Conservation (phyloP, 2,329 filamentous ascomycete species). For the Aurifilum marmelostoma region DNA sequence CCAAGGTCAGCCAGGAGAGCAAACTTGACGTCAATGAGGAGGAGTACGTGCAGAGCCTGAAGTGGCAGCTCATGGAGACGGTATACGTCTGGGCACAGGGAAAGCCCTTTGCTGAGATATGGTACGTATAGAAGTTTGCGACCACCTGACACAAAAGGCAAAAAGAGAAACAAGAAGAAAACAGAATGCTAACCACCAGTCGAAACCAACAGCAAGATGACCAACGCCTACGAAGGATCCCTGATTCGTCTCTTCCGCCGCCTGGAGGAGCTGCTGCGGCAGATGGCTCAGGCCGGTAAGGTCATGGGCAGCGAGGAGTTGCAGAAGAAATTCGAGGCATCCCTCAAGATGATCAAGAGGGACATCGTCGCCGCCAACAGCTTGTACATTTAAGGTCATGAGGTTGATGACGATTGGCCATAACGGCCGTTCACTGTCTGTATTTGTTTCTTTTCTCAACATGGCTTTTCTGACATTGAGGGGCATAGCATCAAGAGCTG, state of each 20-base stretch:
- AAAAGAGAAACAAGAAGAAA: background rate
- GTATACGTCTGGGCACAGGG: constrained; percentile 91
- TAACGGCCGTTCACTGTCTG: background rate
- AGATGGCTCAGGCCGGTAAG: constrained; percentile 94
- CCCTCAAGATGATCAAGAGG: constrained; percentile 81
- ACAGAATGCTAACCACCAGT: constrained; percentile 21
- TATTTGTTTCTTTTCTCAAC: no score
- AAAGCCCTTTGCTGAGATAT: constrained; percentile 88
- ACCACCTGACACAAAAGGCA: background rate
- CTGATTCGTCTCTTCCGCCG: constrained; percentile 95
- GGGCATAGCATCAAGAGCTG: background rate
- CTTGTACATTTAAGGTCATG: constrained; percentile 74
- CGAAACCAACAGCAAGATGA: constrained; percentile 80
- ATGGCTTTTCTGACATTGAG: background rate
- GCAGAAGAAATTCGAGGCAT: constrained; percentile 86
- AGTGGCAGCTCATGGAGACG: constrained; percentile 96
- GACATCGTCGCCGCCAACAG: constrained; percentile 96
- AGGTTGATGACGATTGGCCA: background rate
- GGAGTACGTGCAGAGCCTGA: constrained; percentile 86
- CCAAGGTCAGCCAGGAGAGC: constrained; percentile 92
- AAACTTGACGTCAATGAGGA: constrained; percentile 95
- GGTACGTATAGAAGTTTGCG: constrained; percentile 62
- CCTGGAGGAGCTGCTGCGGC: constrained; percentile 88
- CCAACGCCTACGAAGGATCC: constrained; percentile 95
- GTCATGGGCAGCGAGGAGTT: constrained; percentile 98